Evolutionary conservation across 2,329 filamentous ascomycete species (phyloP).

Genomic region (Kalmusia sp.): DNA sequence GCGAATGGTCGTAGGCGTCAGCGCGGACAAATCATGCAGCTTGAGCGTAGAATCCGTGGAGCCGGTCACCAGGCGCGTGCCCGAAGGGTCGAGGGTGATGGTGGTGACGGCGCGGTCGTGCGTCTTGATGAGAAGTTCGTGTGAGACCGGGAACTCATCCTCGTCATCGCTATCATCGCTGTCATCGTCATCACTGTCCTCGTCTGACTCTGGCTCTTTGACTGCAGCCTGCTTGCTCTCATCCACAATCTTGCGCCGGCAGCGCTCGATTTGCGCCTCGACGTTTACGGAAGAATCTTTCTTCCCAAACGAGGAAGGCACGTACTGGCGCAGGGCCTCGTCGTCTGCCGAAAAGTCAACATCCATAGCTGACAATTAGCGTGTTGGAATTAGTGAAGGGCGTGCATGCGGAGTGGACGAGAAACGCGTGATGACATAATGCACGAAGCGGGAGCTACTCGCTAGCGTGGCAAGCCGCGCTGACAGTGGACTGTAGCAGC

Average conservation of each 20-base stretch:
- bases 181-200: slow-evolving; percentile 51
- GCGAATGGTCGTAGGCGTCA: slow-evolving; percentile 92
- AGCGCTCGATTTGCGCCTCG: slow-evolving; percentile 80
- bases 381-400: neutral
- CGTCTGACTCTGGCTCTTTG: slow-evolving; percentile 38
- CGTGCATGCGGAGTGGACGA: neutral
- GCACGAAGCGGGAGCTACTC: neutral
- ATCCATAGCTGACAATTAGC: slow-evolving; percentile 21
- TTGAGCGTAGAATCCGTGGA: slow-evolving; percentile 92
- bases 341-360: slow-evolving; percentile 52
- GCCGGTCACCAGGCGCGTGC: slow-evolving; percentile 84
- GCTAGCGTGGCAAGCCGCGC: neutral
- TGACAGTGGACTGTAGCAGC: neutral
- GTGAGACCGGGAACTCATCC: slow-evolving; percentile 89
- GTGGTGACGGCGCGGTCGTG: slow-evolving; percentile 89
- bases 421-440: slow-evolving; percentile 7
- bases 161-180: slow-evolving; percentile 70
- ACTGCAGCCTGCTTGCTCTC: slow-evolving; percentile 35
- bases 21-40: slow-evolving; percentile 91
- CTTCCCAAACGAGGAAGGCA: slow-evolving; percentile 87
- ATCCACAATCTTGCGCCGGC: slow-evolving; percentile 65
- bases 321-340: slow-evolving; percentile 76
- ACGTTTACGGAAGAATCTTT: slow-evolving; percentile 76
- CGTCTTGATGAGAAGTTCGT: slow-evolving; percentile 91
- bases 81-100: slow-evolving; percentile 82